Percentiles rank a stretch among this genome's conserved stretches.
phyloP scores from a whole-genome alignment of 371 early-diverging fungal genomes.

The Mortierella sp. region DNA sequence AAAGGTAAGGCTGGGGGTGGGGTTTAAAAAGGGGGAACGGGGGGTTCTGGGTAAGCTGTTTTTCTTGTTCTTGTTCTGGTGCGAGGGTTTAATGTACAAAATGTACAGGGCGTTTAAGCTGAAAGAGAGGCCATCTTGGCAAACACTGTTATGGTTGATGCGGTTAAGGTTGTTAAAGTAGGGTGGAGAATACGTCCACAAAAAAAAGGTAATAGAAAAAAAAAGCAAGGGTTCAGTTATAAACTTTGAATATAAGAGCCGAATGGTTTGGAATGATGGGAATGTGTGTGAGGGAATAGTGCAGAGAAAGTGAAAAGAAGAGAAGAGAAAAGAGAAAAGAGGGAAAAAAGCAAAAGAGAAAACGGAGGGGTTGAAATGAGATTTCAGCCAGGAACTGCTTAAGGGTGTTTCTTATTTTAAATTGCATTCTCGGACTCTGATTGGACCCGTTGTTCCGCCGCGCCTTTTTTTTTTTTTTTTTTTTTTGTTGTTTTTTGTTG shows the following conservation, averaged over 20 bases:
- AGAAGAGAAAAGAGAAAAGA: constrained; percentile 15
- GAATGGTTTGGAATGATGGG: neutral
- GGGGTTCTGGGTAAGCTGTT: constrained; percentile 13
- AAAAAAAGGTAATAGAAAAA: constrained; percentile 8
- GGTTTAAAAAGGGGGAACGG: constrained; percentile 6
- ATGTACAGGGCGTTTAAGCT: constrained; percentile 47
- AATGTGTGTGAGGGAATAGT: neutral
- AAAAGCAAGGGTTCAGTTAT: neutral
- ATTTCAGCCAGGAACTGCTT: neutral
- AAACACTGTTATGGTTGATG: constrained; percentile 3
- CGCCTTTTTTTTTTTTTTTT: no score
- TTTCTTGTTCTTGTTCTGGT: constrained; percentile 18
- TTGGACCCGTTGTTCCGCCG: no score
- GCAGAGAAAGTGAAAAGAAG: constrained; percentile 1
- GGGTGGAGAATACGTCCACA: constrained; percentile 23
- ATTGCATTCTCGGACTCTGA: no score
- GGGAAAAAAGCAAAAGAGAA: constrained; percentile 3
- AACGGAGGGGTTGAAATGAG: neutral
- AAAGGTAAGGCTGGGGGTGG: constrained; percentile 10
- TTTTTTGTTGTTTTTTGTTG: no score
- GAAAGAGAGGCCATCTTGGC: constrained; percentile 46
- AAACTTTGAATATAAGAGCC: constrained; percentile 2
- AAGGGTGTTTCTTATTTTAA: neutral
- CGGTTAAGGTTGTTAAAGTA: neutral
- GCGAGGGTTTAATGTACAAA: constrained; percentile 14